Evolutionary conservation across 78 protist species (phyloP), one percentile per base, ranked within the genome.

Genomic region (Emiliania huxleyi): DNA sequence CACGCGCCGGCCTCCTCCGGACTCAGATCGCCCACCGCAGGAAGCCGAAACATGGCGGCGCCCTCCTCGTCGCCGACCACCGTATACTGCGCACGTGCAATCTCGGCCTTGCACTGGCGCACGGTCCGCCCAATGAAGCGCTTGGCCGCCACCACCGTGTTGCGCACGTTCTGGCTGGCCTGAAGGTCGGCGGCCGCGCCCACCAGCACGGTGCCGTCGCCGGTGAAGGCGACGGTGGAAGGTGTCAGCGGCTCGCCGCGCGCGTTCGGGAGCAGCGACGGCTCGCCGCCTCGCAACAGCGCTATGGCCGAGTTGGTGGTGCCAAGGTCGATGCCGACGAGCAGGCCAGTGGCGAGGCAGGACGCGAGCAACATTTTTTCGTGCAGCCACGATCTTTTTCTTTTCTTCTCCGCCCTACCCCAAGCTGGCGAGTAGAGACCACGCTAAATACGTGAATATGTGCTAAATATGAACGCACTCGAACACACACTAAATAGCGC

Each of bases 191-290:
- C 99, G 19, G 97, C 95, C 75, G 97, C 98, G 26, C 99, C 83
- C 37, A 73, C 83, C 12, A 73, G 37, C 40, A 73, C 83, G 29
- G 8, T 15, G n/a, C 42, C 83, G 1, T 35, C 62, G 52, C 95
- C 97, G 22, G 81, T 77, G 56, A 98, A 98, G 42, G 98, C 98
- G n/a, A 98, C 98, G 62, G 94, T 97, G 26, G 98, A 97, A 43
- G 99, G 99, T 15, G 99, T 98, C 33, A 98, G 95, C 46, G 98
- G 92, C 95, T 97, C 97, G 88, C 99, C 99, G 93, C 95, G 98
- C 90, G 97, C 98, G 96, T 98, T 98, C 89, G 98, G 43, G 5
- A 73, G 15, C 33, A 73, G 18, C 12, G 33, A 3, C 40, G 83
- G 83, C 83, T 6, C 23, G 18, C 42, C 25, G 43, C 43, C 42